phyloP scores from a whole-genome alignment of 208 protist genomes.

The Wallacemonas sp. region DNA sequence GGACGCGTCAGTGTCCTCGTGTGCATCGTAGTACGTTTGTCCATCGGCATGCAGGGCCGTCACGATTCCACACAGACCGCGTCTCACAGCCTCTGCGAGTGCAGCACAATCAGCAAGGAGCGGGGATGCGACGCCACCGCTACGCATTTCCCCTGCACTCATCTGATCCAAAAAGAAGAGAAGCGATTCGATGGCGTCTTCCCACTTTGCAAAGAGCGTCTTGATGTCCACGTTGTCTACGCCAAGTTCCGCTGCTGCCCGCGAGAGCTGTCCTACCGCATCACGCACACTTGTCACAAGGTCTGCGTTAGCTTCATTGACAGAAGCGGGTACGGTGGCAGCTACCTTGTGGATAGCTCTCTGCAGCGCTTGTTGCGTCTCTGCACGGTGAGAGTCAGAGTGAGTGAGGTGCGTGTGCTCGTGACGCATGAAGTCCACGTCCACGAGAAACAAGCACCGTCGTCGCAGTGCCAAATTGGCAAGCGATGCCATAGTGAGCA shows the following conservation, averaged over 20 bases:
- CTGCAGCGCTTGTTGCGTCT: slow-evolving; percentile 12
- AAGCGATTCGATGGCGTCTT: slow-evolving; percentile 49
- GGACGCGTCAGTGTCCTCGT: background rate
- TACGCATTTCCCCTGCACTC: background rate
- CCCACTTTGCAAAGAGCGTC: slow-evolving; percentile 29
- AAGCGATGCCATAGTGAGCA: background rate
- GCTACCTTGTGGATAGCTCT: background rate
- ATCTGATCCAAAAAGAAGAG: slow-evolving; percentile 35
- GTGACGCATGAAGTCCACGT: slow-evolving; percentile 29
- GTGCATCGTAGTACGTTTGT: background rate
- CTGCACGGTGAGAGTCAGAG: background rate
- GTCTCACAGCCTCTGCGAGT: slow-evolving; percentile 14
- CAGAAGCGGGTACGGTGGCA: background rate
- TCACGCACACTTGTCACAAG: background rate
- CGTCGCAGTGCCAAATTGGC: slow-evolving; percentile 60
- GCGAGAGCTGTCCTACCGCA: no score
- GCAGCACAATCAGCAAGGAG: background rate
- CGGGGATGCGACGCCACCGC: background rate
- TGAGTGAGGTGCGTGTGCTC: background rate
- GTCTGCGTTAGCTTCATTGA: background rate
- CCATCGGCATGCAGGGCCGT: background rate
- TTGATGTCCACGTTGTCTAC: background rate
- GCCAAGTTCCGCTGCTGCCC: background rate
- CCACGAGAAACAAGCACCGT: slow-evolving; percentile 68
- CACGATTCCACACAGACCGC: slow-evolving; percentile 15